phyloP scores from a whole-genome alignment of 2,329 filamentous ascomycete genomes.

The Dothiorella sarmentorum region DNA sequence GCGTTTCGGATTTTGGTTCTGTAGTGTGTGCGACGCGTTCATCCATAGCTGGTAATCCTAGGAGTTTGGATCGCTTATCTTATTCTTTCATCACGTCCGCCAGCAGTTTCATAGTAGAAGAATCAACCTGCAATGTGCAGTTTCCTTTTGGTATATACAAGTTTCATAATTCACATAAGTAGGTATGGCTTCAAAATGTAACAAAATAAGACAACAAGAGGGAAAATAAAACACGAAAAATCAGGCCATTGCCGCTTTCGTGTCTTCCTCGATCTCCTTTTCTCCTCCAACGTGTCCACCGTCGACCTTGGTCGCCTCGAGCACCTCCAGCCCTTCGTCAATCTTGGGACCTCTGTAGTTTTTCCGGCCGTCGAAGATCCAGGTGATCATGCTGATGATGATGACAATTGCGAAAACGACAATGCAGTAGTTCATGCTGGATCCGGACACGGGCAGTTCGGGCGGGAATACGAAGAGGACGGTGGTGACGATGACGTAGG shows the following conservation, averaged over 20 bases:
- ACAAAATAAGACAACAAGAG: not conserved
- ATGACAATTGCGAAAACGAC: conserved; percentile 58
- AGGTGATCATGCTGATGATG: conserved; percentile 55
- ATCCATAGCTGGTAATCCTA: no score
- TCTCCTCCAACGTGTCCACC: not conserved
- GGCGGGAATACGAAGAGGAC: conserved; percentile 75
- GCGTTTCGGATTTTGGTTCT: no score
- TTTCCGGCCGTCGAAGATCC: conserved; percentile 59
- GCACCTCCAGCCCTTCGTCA: conserved; percentile 42
- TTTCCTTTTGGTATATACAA: not conserved
- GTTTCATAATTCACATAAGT: not conserved
- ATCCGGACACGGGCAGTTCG: conserved; percentile 58
- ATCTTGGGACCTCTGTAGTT: conserved; percentile 53
- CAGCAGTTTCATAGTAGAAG: no score
- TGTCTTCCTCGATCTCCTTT: not conserved
- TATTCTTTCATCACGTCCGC: no score
- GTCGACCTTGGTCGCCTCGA: conserved; percentile 29
- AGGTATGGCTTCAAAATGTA: not conserved
- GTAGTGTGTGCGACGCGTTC: no score
- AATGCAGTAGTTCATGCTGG: conserved; percentile 65
- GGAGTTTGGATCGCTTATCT: no score
- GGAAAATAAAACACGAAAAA: not conserved
- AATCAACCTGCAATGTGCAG: no score
- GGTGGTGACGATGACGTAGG: conserved; percentile 67
- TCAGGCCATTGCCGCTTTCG: not conserved